A percentile compares a stretch with the other conserved stretches of the same genome.
phyloP scores from a whole-genome alignment of 805 yeast species.

The Saccharomycopsis sp. region DNA sequence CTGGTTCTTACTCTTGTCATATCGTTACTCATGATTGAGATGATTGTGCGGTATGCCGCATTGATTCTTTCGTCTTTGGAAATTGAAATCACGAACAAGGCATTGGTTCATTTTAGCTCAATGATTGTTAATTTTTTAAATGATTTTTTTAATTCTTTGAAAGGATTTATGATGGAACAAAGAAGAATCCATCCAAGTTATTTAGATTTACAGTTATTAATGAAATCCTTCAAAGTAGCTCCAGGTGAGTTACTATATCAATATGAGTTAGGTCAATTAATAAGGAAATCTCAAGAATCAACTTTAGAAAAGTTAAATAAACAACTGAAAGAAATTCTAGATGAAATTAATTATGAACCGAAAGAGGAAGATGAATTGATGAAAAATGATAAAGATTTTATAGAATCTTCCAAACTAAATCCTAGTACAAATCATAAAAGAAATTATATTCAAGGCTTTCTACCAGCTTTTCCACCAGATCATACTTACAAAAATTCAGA shows the following conservation, averaged over 20 bases:
- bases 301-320: constrained; percentile 1
- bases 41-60: constrained; percentile 12
- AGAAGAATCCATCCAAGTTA: constrained; percentile 16
- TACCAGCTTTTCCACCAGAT: constrained; percentile 89
- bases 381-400: constrained; percentile 10
- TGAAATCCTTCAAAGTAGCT: constrained; percentile 5
- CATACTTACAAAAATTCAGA: constrained; percentile 83
- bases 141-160: constrained; percentile 9
- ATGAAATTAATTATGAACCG: not conserved
- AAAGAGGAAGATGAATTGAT: constrained; percentile 9
- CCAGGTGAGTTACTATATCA: constrained; percentile 12
- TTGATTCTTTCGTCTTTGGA: constrained; percentile 11
- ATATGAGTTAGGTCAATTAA: constrained; percentile 9
- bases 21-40: constrained; percentile 10
- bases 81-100: constrained; percentile 7
- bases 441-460: constrained; percentile 55
- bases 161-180: constrained; percentile 12
- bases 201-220: constrained; percentile 10
- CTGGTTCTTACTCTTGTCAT: no score
- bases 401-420: constrained; percentile 29
- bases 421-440: constrained; percentile 36
- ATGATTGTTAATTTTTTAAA: constrained; percentile 10
- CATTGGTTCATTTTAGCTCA: constrained; percentile 11
- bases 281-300: constrained; percentile 3
- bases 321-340: not conserved